Conservation (phyloP, 2,329 filamentous ascomycete species). For the Pseudogymnoascus pannorum region DNA sequence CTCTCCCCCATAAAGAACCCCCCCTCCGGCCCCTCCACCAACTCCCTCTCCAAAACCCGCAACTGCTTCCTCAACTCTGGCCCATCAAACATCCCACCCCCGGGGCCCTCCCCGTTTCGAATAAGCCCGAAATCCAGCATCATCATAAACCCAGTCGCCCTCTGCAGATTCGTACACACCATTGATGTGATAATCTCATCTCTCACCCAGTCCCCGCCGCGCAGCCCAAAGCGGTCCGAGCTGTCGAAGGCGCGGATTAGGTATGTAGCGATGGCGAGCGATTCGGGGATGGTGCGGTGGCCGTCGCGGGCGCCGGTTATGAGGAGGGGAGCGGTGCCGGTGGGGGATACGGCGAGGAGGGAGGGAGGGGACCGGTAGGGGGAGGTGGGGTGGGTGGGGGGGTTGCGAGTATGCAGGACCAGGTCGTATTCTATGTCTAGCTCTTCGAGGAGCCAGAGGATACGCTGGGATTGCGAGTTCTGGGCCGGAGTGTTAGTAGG, state of each 20-base stretch:
- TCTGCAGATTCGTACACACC: constrained; percentile 22
- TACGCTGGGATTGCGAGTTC: constrained; percentile 59
- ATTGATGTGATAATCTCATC: constrained; percentile 27
- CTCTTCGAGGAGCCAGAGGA: constrained; percentile 63
- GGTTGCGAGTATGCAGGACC: constrained; percentile 58
- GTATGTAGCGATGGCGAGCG: constrained; percentile 27
- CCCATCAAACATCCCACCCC: constrained; percentile 13
- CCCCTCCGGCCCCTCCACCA: constrained; percentile 16
- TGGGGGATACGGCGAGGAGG: constrained; percentile 63
- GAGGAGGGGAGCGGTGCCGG: constrained; percentile 78
- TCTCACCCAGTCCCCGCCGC: constrained; percentile 22
- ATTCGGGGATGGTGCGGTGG: constrained; percentile 24
- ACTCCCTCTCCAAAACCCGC: constrained; percentile 20
- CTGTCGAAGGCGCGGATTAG: constrained; percentile 29
- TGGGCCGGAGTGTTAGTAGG: constrained; percentile 36
- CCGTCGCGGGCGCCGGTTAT: constrained; percentile 22
- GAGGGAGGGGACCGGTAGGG: constrained; percentile 57
- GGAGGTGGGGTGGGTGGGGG: constrained; percentile 36
- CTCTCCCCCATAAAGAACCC: constrained; percentile 28
- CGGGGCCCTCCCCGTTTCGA: constrained; percentile 15
- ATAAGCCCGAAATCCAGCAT: constrained; percentile 21
- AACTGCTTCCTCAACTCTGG: constrained; percentile 22
- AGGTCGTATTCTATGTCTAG: constrained; percentile 68
- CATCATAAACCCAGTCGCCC: constrained; percentile 21
- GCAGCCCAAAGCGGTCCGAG: constrained; percentile 20